Conservation (phyloP, 2,329 filamentous ascomycete genomes). For the Onygenales sp. region DNA sequence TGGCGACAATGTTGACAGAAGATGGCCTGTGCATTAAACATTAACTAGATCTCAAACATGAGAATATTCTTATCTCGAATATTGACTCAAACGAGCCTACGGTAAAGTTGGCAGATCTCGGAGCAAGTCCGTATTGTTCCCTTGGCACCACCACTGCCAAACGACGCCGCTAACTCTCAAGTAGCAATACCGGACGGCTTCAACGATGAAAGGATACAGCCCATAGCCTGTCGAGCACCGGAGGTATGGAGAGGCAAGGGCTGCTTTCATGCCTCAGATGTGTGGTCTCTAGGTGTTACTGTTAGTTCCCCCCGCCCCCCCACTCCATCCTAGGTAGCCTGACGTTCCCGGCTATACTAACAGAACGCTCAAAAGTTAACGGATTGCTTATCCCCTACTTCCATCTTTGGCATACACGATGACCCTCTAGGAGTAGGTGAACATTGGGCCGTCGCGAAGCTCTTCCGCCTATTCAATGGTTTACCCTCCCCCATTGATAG, state of each 20-base stretch:
- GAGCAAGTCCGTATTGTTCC: slow-evolving; percentile 4
- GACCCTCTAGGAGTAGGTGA: slow-evolving; percentile 1
- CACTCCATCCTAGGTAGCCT: no score
- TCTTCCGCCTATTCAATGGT: slow-evolving; percentile 4
- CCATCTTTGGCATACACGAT: slow-evolving; percentile 6
- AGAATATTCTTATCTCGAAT: slow-evolving; percentile 9
- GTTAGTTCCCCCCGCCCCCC: neutral
- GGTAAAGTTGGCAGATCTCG: slow-evolving; percentile 8
- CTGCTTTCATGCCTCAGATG: slow-evolving; percentile 7
- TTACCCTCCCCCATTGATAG: slow-evolving; percentile 3
- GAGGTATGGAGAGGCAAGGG: slow-evolving; percentile 7
- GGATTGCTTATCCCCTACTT: slow-evolving; percentile 2
- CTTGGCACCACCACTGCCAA: neutral
- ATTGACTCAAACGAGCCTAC: slow-evolving; percentile 5
- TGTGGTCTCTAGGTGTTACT: slow-evolving; percentile 8
- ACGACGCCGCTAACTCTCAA: neutral
- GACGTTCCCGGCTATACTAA: neutral
- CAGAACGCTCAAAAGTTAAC: slow-evolving; percentile 4
- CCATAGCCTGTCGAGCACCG: slow-evolving; percentile 5
- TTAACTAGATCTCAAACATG: slow-evolving; percentile 6
- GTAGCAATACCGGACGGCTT: slow-evolving; percentile 5
- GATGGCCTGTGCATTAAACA: neutral
- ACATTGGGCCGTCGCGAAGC: slow-evolving; percentile 5
- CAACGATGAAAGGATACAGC: slow-evolving; percentile 3
- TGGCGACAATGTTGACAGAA: neutral